A percentile compares a stretch with the other conserved stretches of the same genome.
Evolutionary conservation across 257 asterid genomes (phyloP).

Genomic region (Cynanchum wilfordii): DNA sequence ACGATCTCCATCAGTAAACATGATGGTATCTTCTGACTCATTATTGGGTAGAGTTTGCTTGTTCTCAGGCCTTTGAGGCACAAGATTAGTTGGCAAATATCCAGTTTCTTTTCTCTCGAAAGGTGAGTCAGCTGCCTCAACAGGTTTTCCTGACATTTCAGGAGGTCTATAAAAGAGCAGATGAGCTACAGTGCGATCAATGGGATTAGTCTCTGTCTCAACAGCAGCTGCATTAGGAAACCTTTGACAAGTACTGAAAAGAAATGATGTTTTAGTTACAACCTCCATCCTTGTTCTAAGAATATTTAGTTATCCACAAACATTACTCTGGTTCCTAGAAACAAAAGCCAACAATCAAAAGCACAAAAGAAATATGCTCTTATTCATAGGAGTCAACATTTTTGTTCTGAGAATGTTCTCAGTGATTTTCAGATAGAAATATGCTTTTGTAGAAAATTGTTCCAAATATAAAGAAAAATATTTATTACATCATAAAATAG

Average conservation of each 20-base stretch:
- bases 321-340: neutral
- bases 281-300: neutral
- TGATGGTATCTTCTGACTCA: conserved; percentile 32
- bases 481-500: too few species aligned
- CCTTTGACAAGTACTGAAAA: conserved; percentile 29
- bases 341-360: neutral
- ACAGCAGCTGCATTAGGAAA: conserved; percentile 43
- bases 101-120: conserved; percentile 33
- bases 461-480: neutral
- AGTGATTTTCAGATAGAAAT: too few species aligned
- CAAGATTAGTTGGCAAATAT: conserved; percentile 21
- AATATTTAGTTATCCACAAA: neutral
- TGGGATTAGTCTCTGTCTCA: conserved; percentile 78
- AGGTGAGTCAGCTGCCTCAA: conserved; percentile 44
- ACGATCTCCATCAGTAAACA: conserved; percentile 28
- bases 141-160: conserved; percentile 44
- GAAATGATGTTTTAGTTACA: neutral
- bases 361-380: neutral
- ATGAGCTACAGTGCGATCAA: conserved; percentile 83
- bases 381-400: too few species aligned
- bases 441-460: neutral
- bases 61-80: conserved; percentile 32
- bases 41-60: conserved; percentile 33
- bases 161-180: conserved; percentile 70
- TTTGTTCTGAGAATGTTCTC: too few species aligned